These are phyloP conservation scores for Trametes meyenii DNA, from an alignment of 768 basidiomycete species.

Conservation along the genomic window DNA sequence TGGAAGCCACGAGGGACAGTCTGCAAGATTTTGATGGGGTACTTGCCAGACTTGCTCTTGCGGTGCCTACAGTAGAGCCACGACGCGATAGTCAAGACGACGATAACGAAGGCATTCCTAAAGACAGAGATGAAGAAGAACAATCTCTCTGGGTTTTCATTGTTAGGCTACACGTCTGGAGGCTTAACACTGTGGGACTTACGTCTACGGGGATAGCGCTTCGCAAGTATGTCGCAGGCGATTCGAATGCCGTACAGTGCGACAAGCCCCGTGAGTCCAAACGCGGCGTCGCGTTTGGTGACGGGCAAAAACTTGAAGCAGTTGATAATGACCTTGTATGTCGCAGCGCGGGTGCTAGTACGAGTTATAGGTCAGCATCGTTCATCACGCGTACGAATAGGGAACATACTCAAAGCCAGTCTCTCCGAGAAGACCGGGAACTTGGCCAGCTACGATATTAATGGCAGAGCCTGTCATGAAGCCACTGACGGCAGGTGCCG, in stretches of 20 bases:
- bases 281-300: slow-evolving; percentile 83
- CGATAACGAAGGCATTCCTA: slow-evolving; percentile 85
- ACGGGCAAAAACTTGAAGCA: slow-evolving; percentile 80
- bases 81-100: slow-evolving; percentile 84
- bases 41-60: slow-evolving; percentile 58
- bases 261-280: slow-evolving; percentile 78
- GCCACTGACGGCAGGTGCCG: slow-evolving; percentile 79
- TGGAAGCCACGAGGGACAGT: slow-evolving; percentile 86
- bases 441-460: slow-evolving; percentile 85
- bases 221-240: slow-evolving; percentile 50
- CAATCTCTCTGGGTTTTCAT: slow-evolving; percentile 49
- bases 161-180: slow-evolving; percentile 6
- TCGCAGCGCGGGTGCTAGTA: slow-evolving; percentile 77
- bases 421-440: slow-evolving; percentile 89
- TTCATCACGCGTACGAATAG: slow-evolving; percentile 7
- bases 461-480: slow-evolving; percentile 99
- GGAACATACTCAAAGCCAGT: slow-evolving; percentile 73
- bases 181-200: slow-evolving; percentile 22
- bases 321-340: slow-evolving; percentile 90
- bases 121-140: slow-evolving; percentile 81
- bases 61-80: slow-evolving; percentile 81
- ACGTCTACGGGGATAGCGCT: slow-evolving; percentile 67
- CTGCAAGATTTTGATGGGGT: slow-evolving; percentile 82
- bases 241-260: slow-evolving; percentile 71
- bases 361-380: background rate